Evolutionary conservation across 2,329 filamentous ascomycete genomes (phyloP).

Genomic region (Aspergillus puulaauensis): DNA sequence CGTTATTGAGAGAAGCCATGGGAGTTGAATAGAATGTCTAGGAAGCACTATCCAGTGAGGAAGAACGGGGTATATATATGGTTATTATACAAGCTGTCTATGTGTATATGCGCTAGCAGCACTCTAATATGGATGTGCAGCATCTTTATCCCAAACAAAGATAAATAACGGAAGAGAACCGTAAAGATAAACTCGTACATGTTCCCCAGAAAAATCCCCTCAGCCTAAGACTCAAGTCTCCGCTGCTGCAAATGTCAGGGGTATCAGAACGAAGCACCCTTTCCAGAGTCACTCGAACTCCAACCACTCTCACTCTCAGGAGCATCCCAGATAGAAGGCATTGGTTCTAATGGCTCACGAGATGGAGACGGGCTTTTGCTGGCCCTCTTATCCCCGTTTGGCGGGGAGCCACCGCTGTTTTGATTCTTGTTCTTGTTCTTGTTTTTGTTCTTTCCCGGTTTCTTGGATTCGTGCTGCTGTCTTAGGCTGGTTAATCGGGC

Average conservation of each 20-base stretch:
- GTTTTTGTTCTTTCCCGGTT: no score
- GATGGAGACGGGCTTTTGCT: constrained; percentile 1
- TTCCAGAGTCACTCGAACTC: constrained; percentile 26
- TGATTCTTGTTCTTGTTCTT: no score
- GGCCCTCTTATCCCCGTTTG: background rate
- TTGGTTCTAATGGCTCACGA: background rate
- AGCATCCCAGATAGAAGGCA: constrained; percentile 27
- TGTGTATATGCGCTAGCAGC: background rate
- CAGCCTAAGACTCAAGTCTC: background rate
- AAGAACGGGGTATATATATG: background rate
- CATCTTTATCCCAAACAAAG: background rate
- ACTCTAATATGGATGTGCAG: background rate
- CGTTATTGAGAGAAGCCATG: no score
- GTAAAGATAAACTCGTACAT: background rate
- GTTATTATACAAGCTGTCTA: background rate
- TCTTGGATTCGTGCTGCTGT: no score
- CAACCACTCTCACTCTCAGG: constrained; percentile 40
- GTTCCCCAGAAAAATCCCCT: no score
- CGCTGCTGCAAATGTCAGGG: background rate
- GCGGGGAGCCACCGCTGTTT: no score
- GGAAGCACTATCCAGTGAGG: no score
- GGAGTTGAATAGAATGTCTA: background rate
- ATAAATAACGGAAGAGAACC: background rate
- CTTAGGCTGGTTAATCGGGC: no score
- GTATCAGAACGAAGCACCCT: background rate